A percentile compares a stretch with the other conserved stretches of the same genome.
Evolutionary conservation across 1,139 yeast genomes (phyloP).

Genomic region (Taphrina pruni): DNA sequence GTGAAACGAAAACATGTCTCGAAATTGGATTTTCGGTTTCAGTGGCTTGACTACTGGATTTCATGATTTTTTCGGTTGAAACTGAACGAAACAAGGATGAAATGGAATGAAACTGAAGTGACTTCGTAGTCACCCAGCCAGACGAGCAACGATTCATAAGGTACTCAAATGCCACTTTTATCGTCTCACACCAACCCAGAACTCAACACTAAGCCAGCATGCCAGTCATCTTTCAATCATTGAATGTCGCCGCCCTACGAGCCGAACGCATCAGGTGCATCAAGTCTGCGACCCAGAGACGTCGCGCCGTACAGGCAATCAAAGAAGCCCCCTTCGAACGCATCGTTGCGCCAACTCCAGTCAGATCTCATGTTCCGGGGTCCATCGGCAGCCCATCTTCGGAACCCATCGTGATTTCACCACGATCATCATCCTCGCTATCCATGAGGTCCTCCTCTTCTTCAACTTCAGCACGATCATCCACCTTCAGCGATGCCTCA

Average conservation of each 20-base stretch:
- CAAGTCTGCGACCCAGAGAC: not conserved
- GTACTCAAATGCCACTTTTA: constrained; percentile 7
- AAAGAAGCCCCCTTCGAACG: constrained; percentile 2
- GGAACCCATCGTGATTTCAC: not conserved
- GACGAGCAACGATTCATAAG: constrained; percentile 14
- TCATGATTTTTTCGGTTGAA: not conserved
- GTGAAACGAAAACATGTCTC: constrained; percentile 21
- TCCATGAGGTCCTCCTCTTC: not conserved
- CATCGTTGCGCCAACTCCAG: constrained; percentile 10
- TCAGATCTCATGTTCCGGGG: constrained; percentile 5
- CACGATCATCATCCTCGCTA: not conserved
- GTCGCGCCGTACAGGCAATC: not conserved
- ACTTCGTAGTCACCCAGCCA: not conserved
- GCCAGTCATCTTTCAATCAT: not conserved
- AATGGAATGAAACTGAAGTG: not conserved
- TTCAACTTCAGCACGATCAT: not conserved
- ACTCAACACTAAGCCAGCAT: not conserved
- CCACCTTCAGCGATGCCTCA: not conserved
- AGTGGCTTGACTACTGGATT: not conserved
- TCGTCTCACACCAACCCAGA: constrained; percentile 1
- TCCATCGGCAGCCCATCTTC: constrained; percentile 12
- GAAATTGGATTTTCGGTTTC: not conserved
- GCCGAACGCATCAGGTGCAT: constrained; percentile 1
- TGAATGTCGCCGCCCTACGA: not conserved
- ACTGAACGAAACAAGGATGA: not conserved